Evolutionary conservation across 1,139 yeast species (phyloP), one percentile per base, ranked within the genome.

Genomic region (Wickerhamomyces sp.): DNA sequence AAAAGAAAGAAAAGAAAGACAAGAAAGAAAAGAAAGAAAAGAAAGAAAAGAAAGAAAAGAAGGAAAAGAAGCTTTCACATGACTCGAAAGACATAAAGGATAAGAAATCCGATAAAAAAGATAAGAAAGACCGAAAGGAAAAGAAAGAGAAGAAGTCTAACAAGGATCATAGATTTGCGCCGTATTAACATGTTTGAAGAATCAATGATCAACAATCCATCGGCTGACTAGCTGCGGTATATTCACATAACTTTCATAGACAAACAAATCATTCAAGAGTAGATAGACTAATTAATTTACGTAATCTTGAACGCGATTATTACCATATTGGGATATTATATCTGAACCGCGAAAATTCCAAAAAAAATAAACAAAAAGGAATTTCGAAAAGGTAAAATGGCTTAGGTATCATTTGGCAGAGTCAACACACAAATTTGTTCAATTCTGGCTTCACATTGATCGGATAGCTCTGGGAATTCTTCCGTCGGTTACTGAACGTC

Each of bases 91-190:
- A 60, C 13, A 53, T 59, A 40, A 54, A 56, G 40, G 52, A 55
- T 7, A 55, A 51, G 43, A 53, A 57, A 36, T 51, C 59, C 15
- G 56, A 59, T 42, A 55, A 63, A 55, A n/a, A n/a, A n/a, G n/a
- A n/a, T n/a, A n/a, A 60, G 42, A 57, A 59, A 42, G 48, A 57
- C 15, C 57, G 58, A 42, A 52, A 51, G 35, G 50, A 55, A 26
- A 54, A 57, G 42, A 48, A 59, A 37, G 49, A 50, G 34, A 63
- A 63, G 55, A 61, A 59, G 48, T 47, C 54, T 39, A 59, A 59
- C 50, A 67, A 68, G 39, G 73, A 72, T 27, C 66, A 65, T 39
- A 67, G 83, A 56, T 80, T 68, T 62, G 76, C 75, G 56, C 86
- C 86, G 8, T 80, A 81, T 55, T 79, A 51, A 50, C 23, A 18